phyloP scores from a whole-genome alignment of 2,329 filamentous ascomycete genomes.

The Ophiostoma ulmi region DNA sequence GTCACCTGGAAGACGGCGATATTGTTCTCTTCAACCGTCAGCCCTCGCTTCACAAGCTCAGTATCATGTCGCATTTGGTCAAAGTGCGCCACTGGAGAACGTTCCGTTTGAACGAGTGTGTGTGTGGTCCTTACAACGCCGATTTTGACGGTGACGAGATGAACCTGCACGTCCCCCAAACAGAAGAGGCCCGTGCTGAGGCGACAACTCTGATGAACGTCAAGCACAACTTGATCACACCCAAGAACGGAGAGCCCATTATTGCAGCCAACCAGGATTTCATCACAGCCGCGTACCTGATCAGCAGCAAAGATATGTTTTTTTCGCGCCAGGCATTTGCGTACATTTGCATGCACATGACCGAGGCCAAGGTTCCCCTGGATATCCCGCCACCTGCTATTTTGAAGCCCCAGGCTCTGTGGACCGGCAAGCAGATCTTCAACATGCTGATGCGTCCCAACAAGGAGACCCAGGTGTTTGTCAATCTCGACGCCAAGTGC shows the following conservation, averaged over 20 bases:
- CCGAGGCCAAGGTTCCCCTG: slow-evolving; percentile 64
- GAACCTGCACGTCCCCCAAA: slow-evolving; percentile 97
- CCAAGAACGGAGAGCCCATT: slow-evolving; percentile 95
- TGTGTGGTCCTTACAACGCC: slow-evolving; percentile 95
- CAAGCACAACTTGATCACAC: slow-evolving; percentile 90
- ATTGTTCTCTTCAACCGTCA: slow-evolving; percentile 97
- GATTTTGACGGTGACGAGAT: slow-evolving; percentile 99
- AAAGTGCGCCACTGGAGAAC: slow-evolving; percentile 94
- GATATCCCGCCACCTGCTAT: slow-evolving; percentile 85
- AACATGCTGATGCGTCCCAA: slow-evolving; percentile 80
- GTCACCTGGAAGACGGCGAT: slow-evolving; percentile 91
- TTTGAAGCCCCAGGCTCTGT: slow-evolving; percentile 76
- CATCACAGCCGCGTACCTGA: slow-evolving; percentile 86
- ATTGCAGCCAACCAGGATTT: slow-evolving; percentile 99
- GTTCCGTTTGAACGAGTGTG: slow-evolving; percentile 95
- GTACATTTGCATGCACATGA: slow-evolving; percentile 88
- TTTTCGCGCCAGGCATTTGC: slow-evolving; percentile 84
- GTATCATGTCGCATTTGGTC: slow-evolving; percentile 92
- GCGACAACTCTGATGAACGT: slow-evolving; percentile 97
- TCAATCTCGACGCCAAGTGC: slow-evolving; percentile 92
- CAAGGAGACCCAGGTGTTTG: slow-evolving; percentile 69
- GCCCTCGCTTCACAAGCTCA: slow-evolving; percentile 94
- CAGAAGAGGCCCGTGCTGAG: slow-evolving; percentile 91
- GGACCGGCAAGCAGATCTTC: slow-evolving; percentile 95
- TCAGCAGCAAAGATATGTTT: slow-evolving; percentile 90